A percentile compares a stretch with the other conserved stretches of the same genome.
Evolutionary conservation across 768 basidiomycete species (phyloP).

Genomic region (Lyophyllum decastes): DNA sequence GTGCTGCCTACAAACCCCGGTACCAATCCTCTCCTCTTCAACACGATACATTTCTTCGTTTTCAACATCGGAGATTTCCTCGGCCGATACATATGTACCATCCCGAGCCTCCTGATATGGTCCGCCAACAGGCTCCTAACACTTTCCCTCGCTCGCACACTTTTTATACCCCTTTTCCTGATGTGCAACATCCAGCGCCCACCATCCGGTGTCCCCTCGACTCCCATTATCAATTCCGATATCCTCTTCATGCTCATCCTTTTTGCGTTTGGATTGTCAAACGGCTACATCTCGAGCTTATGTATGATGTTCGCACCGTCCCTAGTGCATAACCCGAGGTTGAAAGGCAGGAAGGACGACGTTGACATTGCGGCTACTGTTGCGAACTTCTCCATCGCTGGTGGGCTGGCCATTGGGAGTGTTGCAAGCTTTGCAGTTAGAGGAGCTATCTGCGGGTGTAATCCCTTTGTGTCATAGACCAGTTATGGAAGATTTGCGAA

Average conservation of each 20-base stretch:
- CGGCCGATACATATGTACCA: slow-evolving; percentile 69
- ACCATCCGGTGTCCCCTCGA: slow-evolving; percentile 24
- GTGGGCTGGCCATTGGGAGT: slow-evolving; percentile 76
- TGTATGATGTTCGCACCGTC: slow-evolving; percentile 86
- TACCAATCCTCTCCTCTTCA: slow-evolving; percentile 82
- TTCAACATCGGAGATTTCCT: slow-evolving; percentile 76
- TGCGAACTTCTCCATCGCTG: slow-evolving; percentile 74
- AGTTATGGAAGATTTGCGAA: no score
- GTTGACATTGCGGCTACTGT: slow-evolving; percentile 87
- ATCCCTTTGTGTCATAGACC: slow-evolving; percentile 53
- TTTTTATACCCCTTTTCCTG: slow-evolving; percentile 88
- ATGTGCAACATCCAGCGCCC: slow-evolving; percentile 76
- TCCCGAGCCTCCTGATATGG: slow-evolving; percentile 69
- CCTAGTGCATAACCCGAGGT: slow-evolving; percentile 71
- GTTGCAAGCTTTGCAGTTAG: slow-evolving; percentile 80
- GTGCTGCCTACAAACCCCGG: slow-evolving; percentile 64
- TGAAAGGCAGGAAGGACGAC: slow-evolving; percentile 71
- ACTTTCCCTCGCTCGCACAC: slow-evolving; percentile 67
- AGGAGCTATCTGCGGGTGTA: slow-evolving; percentile 66
- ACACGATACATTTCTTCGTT: slow-evolving; percentile 71
- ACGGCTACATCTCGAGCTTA: slow-evolving; percentile 77
- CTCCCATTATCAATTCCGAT: slow-evolving; percentile 76
- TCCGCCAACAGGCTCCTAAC: slow-evolving; percentile 60
- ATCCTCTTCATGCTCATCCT: slow-evolving; percentile 73
- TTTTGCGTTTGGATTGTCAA: slow-evolving; percentile 70